phyloP scores from a whole-genome alignment of 2,329 filamentous ascomycete genomes.

The Exutisphaerella laricina region DNA sequence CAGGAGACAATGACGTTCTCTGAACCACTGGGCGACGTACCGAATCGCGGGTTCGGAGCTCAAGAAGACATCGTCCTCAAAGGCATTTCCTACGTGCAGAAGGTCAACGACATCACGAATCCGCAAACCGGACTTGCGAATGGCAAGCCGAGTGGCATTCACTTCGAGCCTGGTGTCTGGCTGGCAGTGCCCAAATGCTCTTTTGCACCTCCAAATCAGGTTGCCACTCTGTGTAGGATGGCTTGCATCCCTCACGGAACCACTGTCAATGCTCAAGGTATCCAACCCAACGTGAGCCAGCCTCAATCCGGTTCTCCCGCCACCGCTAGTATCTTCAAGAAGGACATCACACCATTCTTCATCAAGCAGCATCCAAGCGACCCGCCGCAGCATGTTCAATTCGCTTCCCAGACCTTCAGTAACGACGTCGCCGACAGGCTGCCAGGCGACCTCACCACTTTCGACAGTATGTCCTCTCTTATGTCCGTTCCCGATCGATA shows the following conservation, averaged over 20 bases:
- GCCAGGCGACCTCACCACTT: not conserved
- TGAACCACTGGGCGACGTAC: not conserved
- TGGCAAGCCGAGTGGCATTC: not conserved
- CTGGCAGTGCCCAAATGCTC: not conserved
- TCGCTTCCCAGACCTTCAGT: not conserved
- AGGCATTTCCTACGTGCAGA: not conserved
- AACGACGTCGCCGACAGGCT: not conserved
- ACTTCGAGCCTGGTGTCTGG: not conserved
- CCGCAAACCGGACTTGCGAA: not conserved
- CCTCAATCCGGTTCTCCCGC: not conserved
- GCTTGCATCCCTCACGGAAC: not conserved
- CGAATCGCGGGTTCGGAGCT: not conserved
- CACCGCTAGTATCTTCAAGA: not conserved
- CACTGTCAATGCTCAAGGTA: not conserved
- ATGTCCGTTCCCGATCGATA: too few relatives aligned
- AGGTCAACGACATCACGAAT: not conserved
- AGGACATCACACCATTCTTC: not conserved
- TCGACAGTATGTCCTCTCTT: not conserved
- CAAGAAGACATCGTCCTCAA: not conserved
- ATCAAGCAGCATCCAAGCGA: too few relatives aligned
- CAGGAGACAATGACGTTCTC: not conserved
- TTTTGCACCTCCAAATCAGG: not conserved
- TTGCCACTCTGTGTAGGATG: not conserved
- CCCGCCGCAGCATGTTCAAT: not conserved
- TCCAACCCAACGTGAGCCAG: not conserved